These are phyloP conservation scores for Candida easanensis DNA, from an alignment of 805 yeast genomes.

Conservation along the genomic window DNA sequence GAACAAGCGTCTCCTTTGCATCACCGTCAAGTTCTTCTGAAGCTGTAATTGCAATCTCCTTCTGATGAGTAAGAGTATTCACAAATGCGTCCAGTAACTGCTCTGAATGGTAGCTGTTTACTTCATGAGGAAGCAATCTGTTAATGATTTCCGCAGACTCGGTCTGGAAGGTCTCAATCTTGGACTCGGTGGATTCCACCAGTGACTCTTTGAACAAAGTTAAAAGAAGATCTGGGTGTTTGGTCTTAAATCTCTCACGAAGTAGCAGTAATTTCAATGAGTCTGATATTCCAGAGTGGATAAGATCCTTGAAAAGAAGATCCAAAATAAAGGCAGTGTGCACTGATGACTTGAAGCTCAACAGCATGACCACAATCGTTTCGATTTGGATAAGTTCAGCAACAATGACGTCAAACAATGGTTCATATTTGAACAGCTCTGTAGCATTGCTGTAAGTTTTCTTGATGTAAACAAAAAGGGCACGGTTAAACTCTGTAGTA, in stretches of 20 bases:
- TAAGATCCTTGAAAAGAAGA: constrained; percentile 21
- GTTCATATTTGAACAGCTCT: constrained; percentile 34
- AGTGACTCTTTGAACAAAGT: constrained; percentile 17
- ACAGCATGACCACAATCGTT: constrained; percentile 32
- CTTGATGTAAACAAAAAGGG: constrained; percentile 26
- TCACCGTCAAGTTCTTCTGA: constrained; percentile 4
- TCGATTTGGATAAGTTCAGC: constrained; percentile 36
- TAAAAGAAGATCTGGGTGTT: constrained; percentile 19
- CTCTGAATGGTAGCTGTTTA: constrained; percentile 16
- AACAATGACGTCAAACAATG: constrained; percentile 35
- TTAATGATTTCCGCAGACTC: constrained; percentile 26
- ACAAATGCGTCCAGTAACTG: constrained; percentile 18
- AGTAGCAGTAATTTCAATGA: constrained; percentile 22
- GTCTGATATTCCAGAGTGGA: constrained; percentile 16
- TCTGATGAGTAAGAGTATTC: constrained; percentile 18
- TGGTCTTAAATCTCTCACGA: constrained; percentile 20
- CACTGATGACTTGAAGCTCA: constrained; percentile 21
- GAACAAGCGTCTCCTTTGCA: background rate
- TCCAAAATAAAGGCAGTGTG: constrained; percentile 22
- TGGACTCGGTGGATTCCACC: constrained; percentile 11
- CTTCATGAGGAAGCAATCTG: constrained; percentile 20
- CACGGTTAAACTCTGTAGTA: constrained; percentile 26
- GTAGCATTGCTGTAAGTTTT: constrained; percentile 28
- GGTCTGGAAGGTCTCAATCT: constrained; percentile 20
- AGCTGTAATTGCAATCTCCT: constrained; percentile 5